Evolutionary conservation across 2,329 filamentous ascomycete genomes (phyloP), one percentile per base, ranked within the genome.

Genomic region (Botrytis aclada): DNA sequence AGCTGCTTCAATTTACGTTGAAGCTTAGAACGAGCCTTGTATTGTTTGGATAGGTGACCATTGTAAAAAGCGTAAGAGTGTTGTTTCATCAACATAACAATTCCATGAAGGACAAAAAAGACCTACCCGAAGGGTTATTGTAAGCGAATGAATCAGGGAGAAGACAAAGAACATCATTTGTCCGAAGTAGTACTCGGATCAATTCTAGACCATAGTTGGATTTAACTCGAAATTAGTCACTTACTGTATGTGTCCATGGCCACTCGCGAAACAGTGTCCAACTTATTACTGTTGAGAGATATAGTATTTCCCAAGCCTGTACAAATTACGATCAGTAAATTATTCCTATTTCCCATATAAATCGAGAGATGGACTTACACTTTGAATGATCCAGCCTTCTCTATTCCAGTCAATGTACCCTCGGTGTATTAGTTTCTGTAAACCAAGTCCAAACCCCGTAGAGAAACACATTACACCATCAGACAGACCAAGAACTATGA

Each of bases 1-100:
- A 93, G 84, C 75, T 89, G 85, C 72, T 87, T 85, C 39, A 93
- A 81, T 73, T 84, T 85, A 7, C 77, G 79, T 16, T 83, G 79
- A n/a, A 88, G 80, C n/a, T 81, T 78, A 18, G 79, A 76, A 2
- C 87, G 83, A 72, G 83, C 84, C 73, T 87, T 85, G 78, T 89
- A 88, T 4, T 88, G 83, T 32, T 88, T 86, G 4, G 87, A 93
- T 69, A 91, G 83, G 75, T 94, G 88, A 10, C 93, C 92, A 77
- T 94, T 95, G 81, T 93, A 78, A 76, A 66, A 39, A 25, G 66
- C 37, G 14, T 41, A n/a, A 25, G 75, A 92, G 80, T 94, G 93
- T 81, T 94, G 92, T 83, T 95, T 95, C 93, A 95, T 95, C 37
- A 95, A 80, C 86, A 94, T 91, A 4, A 92, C 88, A 72, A 95